phyloP scores from a whole-genome alignment of 225 moss, liverwort and hornwort genomes.

The Marchantia paleacea region DNA sequence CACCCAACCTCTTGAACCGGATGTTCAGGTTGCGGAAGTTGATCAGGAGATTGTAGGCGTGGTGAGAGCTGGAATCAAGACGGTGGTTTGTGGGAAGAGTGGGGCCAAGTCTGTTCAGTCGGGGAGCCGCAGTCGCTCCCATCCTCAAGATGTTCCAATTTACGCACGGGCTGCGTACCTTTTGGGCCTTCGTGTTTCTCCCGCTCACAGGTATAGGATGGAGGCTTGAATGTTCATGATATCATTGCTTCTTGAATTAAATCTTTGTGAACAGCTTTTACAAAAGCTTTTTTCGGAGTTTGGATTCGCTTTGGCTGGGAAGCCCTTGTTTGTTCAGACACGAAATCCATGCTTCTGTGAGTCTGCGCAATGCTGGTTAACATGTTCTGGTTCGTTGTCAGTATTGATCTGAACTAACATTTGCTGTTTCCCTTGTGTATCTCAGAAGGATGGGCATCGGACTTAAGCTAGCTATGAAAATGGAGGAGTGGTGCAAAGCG shows the following conservation, averaged over 20 bases:
- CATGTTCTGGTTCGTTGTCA: neutral
- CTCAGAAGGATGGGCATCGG: conserved; percentile 85
- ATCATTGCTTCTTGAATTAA: conserved; percentile 20
- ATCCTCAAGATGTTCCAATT: conserved; percentile 38
- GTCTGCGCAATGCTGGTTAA: neutral
- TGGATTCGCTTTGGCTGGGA: neutral
- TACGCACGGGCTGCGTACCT: conserved; percentile 75
- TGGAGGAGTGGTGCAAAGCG: conserved; percentile 87
- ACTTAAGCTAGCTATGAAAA: conserved; percentile 53
- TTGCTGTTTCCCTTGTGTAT: neutral
- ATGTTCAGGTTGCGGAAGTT: conserved; percentile 72
- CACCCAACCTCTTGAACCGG: neutral
- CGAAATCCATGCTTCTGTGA: neutral
- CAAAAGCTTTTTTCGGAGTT: neutral
- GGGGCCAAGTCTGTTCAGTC: conserved; percentile 21
- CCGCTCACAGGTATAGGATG: conserved; percentile 55
- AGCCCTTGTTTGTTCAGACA: neutral
- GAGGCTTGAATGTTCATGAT: neutral
- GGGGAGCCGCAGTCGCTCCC: neutral
- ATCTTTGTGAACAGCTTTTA: neutral
- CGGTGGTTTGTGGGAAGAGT: conserved; percentile 61
- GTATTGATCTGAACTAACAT: neutral
- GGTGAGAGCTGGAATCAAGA: conserved; percentile 85
- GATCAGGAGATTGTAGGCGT: conserved; percentile 64
- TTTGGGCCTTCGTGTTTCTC: conserved; percentile 81